A percentile compares a stretch with the other conserved stretches of the same genome.
Evolutionary conservation across 306 rosid species (phyloP).

Genomic region (Ceratonia siliqua): DNA sequence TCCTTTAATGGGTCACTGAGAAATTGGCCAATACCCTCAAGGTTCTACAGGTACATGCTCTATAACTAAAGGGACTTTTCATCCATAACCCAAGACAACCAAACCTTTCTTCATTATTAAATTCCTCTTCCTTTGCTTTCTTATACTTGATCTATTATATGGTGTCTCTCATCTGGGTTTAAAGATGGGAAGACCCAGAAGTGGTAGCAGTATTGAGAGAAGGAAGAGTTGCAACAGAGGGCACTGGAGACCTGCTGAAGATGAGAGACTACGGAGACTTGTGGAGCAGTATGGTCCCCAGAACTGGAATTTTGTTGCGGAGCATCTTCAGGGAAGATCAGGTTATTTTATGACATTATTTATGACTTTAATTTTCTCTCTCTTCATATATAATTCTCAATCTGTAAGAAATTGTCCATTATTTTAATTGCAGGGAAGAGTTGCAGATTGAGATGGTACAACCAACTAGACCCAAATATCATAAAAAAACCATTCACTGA

Average conservation of each 20-base stretch:
- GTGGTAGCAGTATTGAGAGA: constrained; percentile 25
- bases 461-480: constrained; percentile 65
- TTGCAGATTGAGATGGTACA: constrained; percentile 76
- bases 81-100: constrained; percentile 27
- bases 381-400: background rate
- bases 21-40: too few relatives aligned
- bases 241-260: constrained; percentile 67
- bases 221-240: constrained; percentile 51
- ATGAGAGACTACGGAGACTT: constrained; percentile 48
- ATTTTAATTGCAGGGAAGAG: constrained; percentile 58
- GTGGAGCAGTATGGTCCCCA: constrained; percentile 59
- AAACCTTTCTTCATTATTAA: background rate
- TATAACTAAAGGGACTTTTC: constrained; percentile 49
- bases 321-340: constrained; percentile 62
- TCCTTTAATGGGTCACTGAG: background rate
- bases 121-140: background rate
- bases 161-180: background rate
- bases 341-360: constrained; percentile 26
- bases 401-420: constrained; percentile 4
- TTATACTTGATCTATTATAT: background rate
- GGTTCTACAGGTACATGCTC: too few relatives aligned
- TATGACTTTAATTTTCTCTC: background rate
- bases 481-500: constrained; percentile 53
- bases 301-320: constrained; percentile 67
- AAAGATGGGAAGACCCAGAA: constrained; percentile 41